phyloP scores from a whole-genome alignment of 352 stramenopile species.

The Phytopythium litorale region DNA sequence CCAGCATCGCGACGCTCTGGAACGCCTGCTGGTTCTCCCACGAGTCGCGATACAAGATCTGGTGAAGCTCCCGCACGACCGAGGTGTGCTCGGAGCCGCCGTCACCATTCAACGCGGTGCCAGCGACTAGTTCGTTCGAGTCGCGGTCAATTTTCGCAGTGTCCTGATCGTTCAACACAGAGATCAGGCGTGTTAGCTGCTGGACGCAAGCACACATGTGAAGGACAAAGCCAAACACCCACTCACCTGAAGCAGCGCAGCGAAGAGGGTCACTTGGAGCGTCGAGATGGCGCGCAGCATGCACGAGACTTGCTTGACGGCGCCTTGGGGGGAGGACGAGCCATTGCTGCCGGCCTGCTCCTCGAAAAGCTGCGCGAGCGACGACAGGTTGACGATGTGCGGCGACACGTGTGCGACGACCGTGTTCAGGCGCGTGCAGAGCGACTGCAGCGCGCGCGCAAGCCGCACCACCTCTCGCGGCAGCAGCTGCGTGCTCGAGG shows the following conservation, averaged over 20 bases:
- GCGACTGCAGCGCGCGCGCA: constrained; percentile 41
- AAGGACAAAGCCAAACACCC: background rate
- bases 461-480: constrained; percentile 55
- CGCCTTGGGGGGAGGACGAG: constrained; percentile 55
- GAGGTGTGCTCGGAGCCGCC: constrained; percentile 36
- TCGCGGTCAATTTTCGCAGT: constrained; percentile 61
- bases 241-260: constrained; percentile 42
- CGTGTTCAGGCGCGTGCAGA: constrained; percentile 53
- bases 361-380: constrained; percentile 62
- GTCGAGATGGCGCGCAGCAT: constrained; percentile 75
- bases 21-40: constrained; percentile 62
- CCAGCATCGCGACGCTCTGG: constrained; percentile 76
- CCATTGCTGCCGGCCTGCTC: constrained; percentile 45
- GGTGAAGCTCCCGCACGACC: constrained; percentile 58
- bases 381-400: constrained; percentile 80
- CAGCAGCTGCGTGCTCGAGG: constrained; percentile 46
- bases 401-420: constrained; percentile 70
- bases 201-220: background rate
- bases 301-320: constrained; percentile 70
- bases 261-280: constrained; percentile 61
- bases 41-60: constrained; percentile 51
- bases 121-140: constrained; percentile 43
- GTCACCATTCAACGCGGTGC: constrained; percentile 25
- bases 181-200: background rate
- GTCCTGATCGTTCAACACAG: constrained; percentile 17